A percentile compares a stretch with the other conserved stretches of the same genome.
Evolutionary conservation across 2,329 filamentous ascomycete species (phyloP).

Genomic region (Colletotrichum eleusines): DNA sequence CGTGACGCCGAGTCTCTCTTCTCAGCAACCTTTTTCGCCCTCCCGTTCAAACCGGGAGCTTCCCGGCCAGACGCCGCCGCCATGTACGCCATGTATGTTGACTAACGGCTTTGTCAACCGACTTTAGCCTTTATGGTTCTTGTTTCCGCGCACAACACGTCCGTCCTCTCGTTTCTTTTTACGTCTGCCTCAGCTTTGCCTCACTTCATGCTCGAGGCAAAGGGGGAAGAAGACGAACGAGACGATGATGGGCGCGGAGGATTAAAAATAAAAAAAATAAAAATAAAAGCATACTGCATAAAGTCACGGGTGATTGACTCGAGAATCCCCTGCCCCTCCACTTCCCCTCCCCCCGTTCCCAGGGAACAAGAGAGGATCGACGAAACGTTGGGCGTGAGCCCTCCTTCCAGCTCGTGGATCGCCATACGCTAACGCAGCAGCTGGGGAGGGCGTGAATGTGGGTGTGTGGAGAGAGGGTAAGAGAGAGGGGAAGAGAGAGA

Average conservation of each 20-base stretch:
- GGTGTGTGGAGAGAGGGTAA: conserved; percentile 22
- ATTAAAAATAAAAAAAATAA: too few species aligned
- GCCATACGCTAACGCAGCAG: conserved; percentile 28
- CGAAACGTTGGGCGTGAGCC: conserved; percentile 28
- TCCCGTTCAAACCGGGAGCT: conserved; percentile 9
- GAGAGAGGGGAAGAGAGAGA: too few species aligned
- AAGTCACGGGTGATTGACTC: conserved; percentile 20
- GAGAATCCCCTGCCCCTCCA: not conserved
- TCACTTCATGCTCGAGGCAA: not conserved
- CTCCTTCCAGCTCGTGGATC: conserved; percentile 34
- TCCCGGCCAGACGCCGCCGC: conserved; percentile 8
- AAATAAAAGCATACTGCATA: not conserved
- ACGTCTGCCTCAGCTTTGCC: not conserved
- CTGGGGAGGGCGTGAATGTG: conserved; percentile 31
- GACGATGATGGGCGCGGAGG: too few species aligned
- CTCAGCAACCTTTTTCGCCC: not conserved
- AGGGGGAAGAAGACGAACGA: not conserved
- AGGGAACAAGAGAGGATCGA: conserved; percentile 24
- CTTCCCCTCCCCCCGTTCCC: not conserved
- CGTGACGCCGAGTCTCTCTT: conserved; percentile 16
- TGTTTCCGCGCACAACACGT: not conserved
- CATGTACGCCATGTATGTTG: conserved; percentile 6
- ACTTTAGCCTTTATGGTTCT: conserved; percentile 8
- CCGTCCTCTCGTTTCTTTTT: not conserved
- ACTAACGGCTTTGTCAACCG: conserved; percentile 38